Evolutionary conservation across 2,329 filamentous ascomycete species (phyloP).

Genomic region (Apiospora phragmitis): DNA sequence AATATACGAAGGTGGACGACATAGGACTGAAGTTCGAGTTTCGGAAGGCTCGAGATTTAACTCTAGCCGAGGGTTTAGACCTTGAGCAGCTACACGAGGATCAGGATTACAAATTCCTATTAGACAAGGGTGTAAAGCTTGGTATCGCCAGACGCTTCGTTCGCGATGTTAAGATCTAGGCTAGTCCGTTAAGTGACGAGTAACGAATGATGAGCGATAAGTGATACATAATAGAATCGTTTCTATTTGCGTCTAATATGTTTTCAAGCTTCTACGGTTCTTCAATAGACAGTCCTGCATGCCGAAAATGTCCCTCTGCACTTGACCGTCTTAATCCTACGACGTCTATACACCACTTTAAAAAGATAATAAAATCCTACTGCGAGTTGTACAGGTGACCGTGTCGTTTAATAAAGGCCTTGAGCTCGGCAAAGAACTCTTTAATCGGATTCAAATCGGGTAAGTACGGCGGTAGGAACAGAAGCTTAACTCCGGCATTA

Average conservation of each 20-base stretch:
- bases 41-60: too few species aligned
- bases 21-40: too few species aligned
- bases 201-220: too few species aligned
- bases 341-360: conserved; percentile 6
- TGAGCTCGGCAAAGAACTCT: conserved; percentile 10
- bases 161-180: neutral
- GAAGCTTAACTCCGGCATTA: too few species aligned
- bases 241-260: neutral
- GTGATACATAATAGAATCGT: neutral
- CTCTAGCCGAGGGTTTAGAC: neutral
- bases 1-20: too few species aligned
- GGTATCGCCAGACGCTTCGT: neutral
- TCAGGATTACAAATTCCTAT: conserved; percentile 2
- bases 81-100: conserved; percentile 2
- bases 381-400: neutral
- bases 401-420: conserved; percentile 8
- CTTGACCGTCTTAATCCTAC: neutral
- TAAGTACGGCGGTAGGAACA: too few species aligned
- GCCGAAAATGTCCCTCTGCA: conserved; percentile 7
- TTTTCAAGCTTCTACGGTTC: neutral
- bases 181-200: neutral
- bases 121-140: neutral
- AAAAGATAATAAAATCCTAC: neutral
- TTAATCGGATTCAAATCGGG: conserved; percentile 8
- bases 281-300: neutral